These are phyloP conservation scores for Metschnikowia kunwiensis DNA, from an alignment of 805 yeast genomes.

Conservation along the genomic window DNA sequence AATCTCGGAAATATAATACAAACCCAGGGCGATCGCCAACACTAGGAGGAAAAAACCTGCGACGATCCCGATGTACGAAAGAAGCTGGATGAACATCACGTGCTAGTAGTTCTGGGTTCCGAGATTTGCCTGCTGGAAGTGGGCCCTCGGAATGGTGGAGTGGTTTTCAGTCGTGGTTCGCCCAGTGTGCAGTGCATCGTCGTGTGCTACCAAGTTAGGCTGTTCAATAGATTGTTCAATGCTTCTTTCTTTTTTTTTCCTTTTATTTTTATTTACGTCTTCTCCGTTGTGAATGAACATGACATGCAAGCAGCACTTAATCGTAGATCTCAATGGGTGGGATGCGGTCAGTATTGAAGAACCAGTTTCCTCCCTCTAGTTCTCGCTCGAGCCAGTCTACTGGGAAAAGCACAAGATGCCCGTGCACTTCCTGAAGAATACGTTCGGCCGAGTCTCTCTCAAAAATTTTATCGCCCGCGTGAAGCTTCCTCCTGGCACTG, in stretches of 20 bases:
- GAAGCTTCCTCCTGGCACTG: slow-evolving; percentile 31
- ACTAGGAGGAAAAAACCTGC: slow-evolving; percentile 42
- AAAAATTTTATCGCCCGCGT: slow-evolving; percentile 49
- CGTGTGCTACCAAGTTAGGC: no score
- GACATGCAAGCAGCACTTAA: slow-evolving; percentile 1
- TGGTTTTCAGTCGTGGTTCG: no score
- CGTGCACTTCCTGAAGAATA: slow-evolving; percentile 68
- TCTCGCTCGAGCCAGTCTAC: slow-evolving; percentile 86
- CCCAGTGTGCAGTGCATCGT: no score
- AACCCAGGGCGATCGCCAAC: slow-evolving; percentile 75
- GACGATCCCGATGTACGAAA: slow-evolving; percentile 37
- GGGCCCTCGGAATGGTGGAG: no score
- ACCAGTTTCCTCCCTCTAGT: slow-evolving; percentile 91
- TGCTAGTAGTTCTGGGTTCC: no score
- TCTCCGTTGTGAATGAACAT: not conserved
- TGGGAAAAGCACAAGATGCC: slow-evolving; percentile 90
- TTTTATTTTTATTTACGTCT: no score
- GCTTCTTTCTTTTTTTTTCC: no score
- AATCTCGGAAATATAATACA: slow-evolving; percentile 85
- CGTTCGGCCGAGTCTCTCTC: slow-evolving; percentile 77
- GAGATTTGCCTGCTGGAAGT: no score
- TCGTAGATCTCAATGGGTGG: slow-evolving; percentile 91
- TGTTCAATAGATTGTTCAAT: no score
- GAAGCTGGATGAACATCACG: slow-evolving; percentile 40
- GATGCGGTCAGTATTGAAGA: slow-evolving; percentile 85